Base-by-base conservation (phyloP, 2,329 filamentous ascomycete species). In the Zasmidium cellare region DNA sequence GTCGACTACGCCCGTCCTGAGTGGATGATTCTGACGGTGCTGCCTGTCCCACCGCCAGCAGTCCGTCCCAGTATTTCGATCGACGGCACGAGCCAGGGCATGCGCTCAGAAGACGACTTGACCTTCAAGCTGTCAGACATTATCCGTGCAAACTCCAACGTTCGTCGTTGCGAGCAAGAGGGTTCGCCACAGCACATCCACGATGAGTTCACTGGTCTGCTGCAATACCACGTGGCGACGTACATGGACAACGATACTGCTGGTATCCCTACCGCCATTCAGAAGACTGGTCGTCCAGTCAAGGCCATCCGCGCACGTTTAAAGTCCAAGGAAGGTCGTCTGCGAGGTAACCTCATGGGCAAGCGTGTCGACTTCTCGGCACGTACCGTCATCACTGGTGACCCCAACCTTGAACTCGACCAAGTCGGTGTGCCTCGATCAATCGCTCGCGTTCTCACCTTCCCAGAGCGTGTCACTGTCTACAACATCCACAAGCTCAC, bases 231-330 rank as follows among this genome's bases (percentile, higher is more conserved):
- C 71, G 92, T 99, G 59, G 96, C 96, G 46, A 99, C 96, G 1
- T 96, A 97, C 77, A 99, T 99, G 96, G 94, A 99, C 77, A 99
- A 99, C 70, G 93, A 99, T 74, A 97, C 97, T 76, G 94, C 96
- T 63, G 92, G 93, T 51, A 88, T 96, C 68, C 94, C 94, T 2
- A 92, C 94, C 68, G 93, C 94, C 2, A 82, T 97, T 71, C 96
- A 99, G 72, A 99, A 99, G 81, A 96, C 92, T 56, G 96, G 96
- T 49, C 87, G 96, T 71, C 92, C 96, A 0, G 89, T 99, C 66
- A 99, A 99, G 80, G 92, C 94, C 16, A 96, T 99, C 65, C 90
- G 96, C 69, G 92, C 92, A 60, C 92, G 94, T 77, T 83, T 99
- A 74, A 99, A 99, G 86, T 96, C 96, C 63, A 99, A 99, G 79